phyloP scores from a whole-genome alignment of 1,284 basidiomycete genomes.

The Marasmius sp. region DNA sequence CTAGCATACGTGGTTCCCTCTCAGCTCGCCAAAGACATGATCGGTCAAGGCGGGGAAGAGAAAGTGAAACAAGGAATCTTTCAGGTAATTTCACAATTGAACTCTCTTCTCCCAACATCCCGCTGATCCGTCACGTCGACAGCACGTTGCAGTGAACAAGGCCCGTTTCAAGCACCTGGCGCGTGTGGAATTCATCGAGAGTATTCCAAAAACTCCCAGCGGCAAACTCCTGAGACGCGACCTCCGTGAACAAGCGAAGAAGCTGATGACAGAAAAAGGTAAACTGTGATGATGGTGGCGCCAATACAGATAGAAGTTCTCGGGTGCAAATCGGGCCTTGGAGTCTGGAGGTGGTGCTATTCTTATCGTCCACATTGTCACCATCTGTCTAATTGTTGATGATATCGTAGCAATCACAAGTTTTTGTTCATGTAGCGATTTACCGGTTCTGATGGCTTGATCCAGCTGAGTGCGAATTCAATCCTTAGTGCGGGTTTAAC shows the following conservation, averaged over 20 bases:
- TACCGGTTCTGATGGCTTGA: no score
- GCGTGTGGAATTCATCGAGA: conserved; percentile 50
- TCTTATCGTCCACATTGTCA: background rate
- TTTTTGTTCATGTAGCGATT: no score
- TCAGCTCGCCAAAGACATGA: conserved; percentile 13
- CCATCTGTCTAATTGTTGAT: no score
- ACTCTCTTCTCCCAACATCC: background rate
- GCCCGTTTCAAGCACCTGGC: conserved; percentile 54
- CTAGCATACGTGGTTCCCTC: conserved; percentile 55
- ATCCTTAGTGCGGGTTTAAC: no score
- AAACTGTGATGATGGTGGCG: background rate
- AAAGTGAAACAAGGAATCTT: background rate
- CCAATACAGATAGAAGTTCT: background rate
- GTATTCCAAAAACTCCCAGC: conserved; percentile 55
- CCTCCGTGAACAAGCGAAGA: background rate
- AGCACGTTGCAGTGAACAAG: conserved; percentile 59
- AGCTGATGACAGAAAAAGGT: background rate
- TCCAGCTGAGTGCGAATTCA: no score
- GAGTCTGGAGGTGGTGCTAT: background rate
- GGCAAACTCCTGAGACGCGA: conserved; percentile 49
- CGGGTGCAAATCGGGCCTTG: background rate
- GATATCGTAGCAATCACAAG: no score
- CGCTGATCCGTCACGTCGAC: background rate
- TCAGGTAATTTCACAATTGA: background rate
- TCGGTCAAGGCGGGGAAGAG: background rate